phyloP scores from a whole-genome alignment of 257 asterid genomes.

The Salvia miltiorrhiza region DNA sequence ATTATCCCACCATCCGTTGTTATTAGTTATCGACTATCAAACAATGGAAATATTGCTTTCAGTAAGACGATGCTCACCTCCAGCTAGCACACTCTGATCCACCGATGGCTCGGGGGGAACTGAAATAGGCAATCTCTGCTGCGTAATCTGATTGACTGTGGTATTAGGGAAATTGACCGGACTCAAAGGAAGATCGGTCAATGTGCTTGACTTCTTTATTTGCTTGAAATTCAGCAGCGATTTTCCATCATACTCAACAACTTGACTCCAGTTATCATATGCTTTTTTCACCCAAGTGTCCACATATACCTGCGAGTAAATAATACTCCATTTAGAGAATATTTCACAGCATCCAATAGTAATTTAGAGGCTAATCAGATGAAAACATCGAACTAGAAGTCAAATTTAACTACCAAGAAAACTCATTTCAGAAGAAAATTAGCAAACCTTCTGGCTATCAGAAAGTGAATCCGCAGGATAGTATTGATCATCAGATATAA shows the following conservation, averaged over 20 bases:
- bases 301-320: constrained; percentile 59
- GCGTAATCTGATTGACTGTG: constrained; percentile 54
- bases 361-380: background rate
- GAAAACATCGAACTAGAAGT: background rate
- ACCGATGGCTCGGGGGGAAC: constrained; percentile 43
- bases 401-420: constrained; percentile 1
- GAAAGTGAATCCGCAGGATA: constrained; percentile 86
- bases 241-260: constrained; percentile 92
- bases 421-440: constrained; percentile 2
- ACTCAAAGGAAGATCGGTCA: constrained; percentile 55
- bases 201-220: constrained; percentile 40
- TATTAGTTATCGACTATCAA: background rate
- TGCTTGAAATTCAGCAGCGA: constrained; percentile 72
- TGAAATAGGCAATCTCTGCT: constrained; percentile 44
- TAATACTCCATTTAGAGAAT: background rate
- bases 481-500: constrained; percentile 74
- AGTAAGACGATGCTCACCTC: constrained; percentile 48
- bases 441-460: constrained; percentile 86
- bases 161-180: constrained; percentile 56
- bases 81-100: constrained; percentile 55
- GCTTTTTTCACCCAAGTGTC: constrained; percentile 90
- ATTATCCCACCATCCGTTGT: background rate
- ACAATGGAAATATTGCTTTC: background rate
- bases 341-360: constrained; percentile 3
- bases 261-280: constrained; percentile 88